Percentiles rank a stretch among this genome's conserved stretches.
These are phyloP conservation scores for Zygosaccharomyces sapae DNA, from an alignment of 1,139 yeast species.

Conservation along the genomic window DNA sequence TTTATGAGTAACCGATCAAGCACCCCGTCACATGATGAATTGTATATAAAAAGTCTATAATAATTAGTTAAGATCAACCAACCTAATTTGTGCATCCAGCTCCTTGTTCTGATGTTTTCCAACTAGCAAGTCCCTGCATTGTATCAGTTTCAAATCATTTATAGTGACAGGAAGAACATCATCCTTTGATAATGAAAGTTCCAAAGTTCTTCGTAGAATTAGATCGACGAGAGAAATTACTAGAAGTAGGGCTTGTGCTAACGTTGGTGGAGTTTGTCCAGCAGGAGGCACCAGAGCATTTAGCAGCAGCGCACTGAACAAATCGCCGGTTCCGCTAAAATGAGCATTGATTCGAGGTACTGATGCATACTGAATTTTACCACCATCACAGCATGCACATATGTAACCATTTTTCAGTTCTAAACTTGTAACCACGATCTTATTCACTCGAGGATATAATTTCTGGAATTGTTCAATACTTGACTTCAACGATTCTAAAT, in stretches of 20 bases:
- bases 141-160: constrained; percentile 37
- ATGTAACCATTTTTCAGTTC: constrained; percentile 38
- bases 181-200: constrained; percentile 17
- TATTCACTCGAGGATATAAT: constrained; percentile 47
- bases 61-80: background rate
- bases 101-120: background rate
- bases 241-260: constrained; percentile 31
- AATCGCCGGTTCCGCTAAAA: constrained; percentile 91
- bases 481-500: constrained; percentile 41
- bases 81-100: background rate
- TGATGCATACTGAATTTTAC: constrained; percentile 40
- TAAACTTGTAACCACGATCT: constrained; percentile 69
- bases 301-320: constrained; percentile 72
- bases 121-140: constrained; percentile 31
- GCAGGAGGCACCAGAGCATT: constrained; percentile 47
- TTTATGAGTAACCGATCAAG: background rate
- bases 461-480: constrained; percentile 51
- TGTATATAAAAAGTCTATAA: background rate
- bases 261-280: constrained; percentile 11
- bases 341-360: constrained; percentile 61
- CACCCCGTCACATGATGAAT: constrained; percentile 2
- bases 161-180: constrained; percentile 21
- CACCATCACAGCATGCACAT: constrained; percentile 48
- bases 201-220: constrained; percentile 35
- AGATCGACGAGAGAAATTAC: constrained; percentile 35